phyloP scores from a whole-genome alignment of 176 grass and related monocot species.

The Eleusine coracana region DNA sequence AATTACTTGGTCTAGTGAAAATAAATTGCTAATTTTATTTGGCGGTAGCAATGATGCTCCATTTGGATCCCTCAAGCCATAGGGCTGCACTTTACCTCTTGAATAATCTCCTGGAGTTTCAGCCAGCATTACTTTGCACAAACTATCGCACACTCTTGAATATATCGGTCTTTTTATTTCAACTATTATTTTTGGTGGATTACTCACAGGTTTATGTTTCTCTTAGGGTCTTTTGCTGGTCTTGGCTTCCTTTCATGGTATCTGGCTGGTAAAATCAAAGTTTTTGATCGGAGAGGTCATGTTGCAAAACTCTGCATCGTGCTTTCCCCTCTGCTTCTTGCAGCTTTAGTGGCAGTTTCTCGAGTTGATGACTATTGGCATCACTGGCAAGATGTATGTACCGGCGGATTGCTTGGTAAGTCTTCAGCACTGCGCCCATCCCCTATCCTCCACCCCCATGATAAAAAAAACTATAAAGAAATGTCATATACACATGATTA shows the following conservation, averaged over 20 bases:
- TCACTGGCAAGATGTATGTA: slow-evolving; percentile 79
- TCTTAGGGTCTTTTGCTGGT: slow-evolving; percentile 81
- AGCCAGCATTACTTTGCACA: slow-evolving; percentile 3
- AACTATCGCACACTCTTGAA: background rate
- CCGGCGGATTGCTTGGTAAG: slow-evolving; percentile 72
- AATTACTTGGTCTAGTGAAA: background rate
- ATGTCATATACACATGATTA: background rate
- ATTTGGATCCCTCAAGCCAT: slow-evolving; percentile 13
- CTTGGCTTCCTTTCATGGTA: slow-evolving; percentile 79
- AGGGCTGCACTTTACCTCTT: background rate
- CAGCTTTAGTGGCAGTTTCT: slow-evolving; percentile 68
- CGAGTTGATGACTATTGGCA: slow-evolving; percentile 84
- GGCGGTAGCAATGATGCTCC: background rate
- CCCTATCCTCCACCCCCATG: background rate
- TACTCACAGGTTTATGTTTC: slow-evolving; percentile 34
- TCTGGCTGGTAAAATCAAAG: slow-evolving; percentile 76
- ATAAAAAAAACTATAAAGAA: background rate
- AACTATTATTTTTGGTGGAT: background rate
- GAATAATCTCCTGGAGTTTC: slow-evolving; percentile 7
- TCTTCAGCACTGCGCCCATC: background rate
- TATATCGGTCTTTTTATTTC: slow-evolving; percentile 17
- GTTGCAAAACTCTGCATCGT: slow-evolving; percentile 70
- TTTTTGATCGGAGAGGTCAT: slow-evolving; percentile 64
- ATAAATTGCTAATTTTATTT: background rate
- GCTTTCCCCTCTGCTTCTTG: slow-evolving; percentile 63